These are phyloP conservation scores for Neonectria ditissima DNA, from an alignment of 2,329 filamentous ascomycete genomes.

Conservation along the genomic window DNA sequence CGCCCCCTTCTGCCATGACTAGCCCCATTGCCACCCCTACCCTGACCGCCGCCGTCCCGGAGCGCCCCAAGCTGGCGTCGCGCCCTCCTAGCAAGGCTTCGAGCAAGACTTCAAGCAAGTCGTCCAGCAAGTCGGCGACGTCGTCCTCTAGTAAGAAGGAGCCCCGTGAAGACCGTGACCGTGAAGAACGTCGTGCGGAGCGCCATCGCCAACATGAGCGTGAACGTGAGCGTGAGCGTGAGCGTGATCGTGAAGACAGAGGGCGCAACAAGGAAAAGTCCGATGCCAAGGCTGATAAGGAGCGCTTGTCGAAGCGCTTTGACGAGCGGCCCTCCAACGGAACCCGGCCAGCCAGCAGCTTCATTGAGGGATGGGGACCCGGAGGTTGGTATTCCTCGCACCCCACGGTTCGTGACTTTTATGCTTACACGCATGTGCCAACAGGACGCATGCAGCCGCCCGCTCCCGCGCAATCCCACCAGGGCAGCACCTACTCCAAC, in stretches of 20 bases:
- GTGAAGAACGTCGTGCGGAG: slow-evolving; percentile 40
- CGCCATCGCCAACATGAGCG: slow-evolving; percentile 10
- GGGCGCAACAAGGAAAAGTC: slow-evolving; percentile 44
- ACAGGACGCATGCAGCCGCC: slow-evolving; percentile 44
- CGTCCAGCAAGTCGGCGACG: slow-evolving; percentile 26
- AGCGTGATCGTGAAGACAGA: slow-evolving; percentile 43
- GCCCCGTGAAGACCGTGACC: slow-evolving; percentile 28
- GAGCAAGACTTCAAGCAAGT: slow-evolving; percentile 47
- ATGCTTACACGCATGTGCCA: slow-evolving; percentile 45
- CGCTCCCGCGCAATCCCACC: slow-evolving; percentile 38
- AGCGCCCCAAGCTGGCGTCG: slow-evolving; percentile 46
- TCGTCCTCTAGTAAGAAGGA: slow-evolving; percentile 45
- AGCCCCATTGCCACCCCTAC: slow-evolving; percentile 42
- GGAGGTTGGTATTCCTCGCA: slow-evolving; percentile 46
- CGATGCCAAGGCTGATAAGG: slow-evolving; percentile 50
- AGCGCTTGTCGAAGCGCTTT: slow-evolving; percentile 53
- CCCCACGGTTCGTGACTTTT: slow-evolving; percentile 40
- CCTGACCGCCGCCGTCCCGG: slow-evolving; percentile 38
- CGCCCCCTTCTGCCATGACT: slow-evolving; percentile 39
- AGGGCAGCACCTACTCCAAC: slow-evolving; percentile 41
- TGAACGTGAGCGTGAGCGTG: slow-evolving; percentile 38
- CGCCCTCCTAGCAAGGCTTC: slow-evolving; percentile 46
- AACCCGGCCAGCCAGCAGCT: slow-evolving; percentile 51
- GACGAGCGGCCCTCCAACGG: slow-evolving; percentile 48
- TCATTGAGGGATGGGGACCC: slow-evolving; percentile 51